Evolutionary conservation across 2,329 filamentous ascomycete species (phyloP).

Genomic region (Beauveria scarabaeidicola): DNA sequence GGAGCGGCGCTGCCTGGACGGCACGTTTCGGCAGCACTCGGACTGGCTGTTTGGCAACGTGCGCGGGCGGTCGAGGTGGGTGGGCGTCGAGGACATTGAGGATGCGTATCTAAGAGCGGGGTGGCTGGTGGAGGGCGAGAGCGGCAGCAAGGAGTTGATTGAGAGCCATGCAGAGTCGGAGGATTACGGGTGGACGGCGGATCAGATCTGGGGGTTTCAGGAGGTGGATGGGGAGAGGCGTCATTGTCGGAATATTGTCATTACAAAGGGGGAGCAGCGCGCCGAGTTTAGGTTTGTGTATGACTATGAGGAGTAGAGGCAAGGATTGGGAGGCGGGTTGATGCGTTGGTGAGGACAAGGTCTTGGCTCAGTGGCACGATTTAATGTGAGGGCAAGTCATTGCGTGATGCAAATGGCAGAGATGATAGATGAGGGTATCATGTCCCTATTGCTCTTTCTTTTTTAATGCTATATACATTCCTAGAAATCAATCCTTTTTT

Average conservation of each 20-base stretch:
- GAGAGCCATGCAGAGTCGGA: constrained; percentile 52
- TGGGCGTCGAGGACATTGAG: constrained; percentile 37
- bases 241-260: constrained; percentile 44
- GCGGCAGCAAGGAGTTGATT: constrained; percentile 47
- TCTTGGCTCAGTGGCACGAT: too few species aligned
- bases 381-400: too few species aligned
- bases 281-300: constrained; percentile 47
- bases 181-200: constrained; percentile 45
- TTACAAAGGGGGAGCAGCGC: constrained; percentile 41
- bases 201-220: constrained; percentile 56
- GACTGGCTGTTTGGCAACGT: constrained; percentile 77
- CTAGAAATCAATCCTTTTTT: not conserved
- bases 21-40: constrained; percentile 49
- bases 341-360: too few species aligned
- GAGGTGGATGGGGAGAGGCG: constrained; percentile 41
- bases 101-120: constrained; percentile 49
- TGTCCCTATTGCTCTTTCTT: not conserved
- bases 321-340: not conserved
- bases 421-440: not conserved
- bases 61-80: constrained; percentile 48
- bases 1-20: constrained; percentile 47
- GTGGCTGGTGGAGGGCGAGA: constrained; percentile 52
- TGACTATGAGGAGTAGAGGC: constrained; percentile 32
- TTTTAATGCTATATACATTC: constrained; percentile 1
- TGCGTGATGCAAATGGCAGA: not conserved